Conservation (phyloP, 2,329 filamentous ascomycete species). For the Coniochaeta hoffmannii region DNA sequence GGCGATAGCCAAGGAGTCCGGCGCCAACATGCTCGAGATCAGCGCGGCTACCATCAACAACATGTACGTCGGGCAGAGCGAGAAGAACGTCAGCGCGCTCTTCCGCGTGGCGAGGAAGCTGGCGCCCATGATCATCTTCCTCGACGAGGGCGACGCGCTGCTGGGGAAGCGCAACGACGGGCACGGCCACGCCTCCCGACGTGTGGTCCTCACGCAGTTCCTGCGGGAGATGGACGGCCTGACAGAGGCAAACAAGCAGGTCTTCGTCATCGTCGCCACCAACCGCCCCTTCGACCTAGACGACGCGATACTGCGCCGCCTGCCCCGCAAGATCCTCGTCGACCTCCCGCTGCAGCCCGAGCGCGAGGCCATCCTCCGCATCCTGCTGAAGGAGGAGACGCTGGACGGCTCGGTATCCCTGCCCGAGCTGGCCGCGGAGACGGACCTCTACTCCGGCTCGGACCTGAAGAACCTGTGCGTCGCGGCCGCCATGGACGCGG, state of each 20-base stretch:
- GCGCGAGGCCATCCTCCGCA: slow-evolving; percentile 55
- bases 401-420: slow-evolving; percentile 56
- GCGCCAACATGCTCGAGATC: slow-evolving; percentile 74
- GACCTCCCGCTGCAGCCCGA: slow-evolving; percentile 61
- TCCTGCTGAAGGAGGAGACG: slow-evolving; percentile 62
- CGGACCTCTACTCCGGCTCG: slow-evolving; percentile 72
- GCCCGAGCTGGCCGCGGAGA: slow-evolving; percentile 54
- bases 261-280: slow-evolving; percentile 97
- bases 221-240: slow-evolving; percentile 95
- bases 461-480: slow-evolving; percentile 80
- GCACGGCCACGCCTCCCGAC: slow-evolving; percentile 61
- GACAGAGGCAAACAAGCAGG: slow-evolving; percentile 54
- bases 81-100: slow-evolving; percentile 91
- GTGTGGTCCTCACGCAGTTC: slow-evolving; percentile 95
- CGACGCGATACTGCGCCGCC: slow-evolving; percentile 70
- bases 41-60: slow-evolving; percentile 89
- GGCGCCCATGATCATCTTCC: slow-evolving; percentile 87
- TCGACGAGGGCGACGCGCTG: slow-evolving; percentile 93
- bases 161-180: slow-evolving; percentile 68
- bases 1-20: slow-evolving; percentile 60
- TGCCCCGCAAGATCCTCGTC: slow-evolving; percentile 65
- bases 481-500: slow-evolving; percentile 69
- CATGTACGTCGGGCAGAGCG: slow-evolving; percentile 92
- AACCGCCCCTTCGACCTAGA: slow-evolving; percentile 95
- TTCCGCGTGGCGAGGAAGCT: slow-evolving; percentile 89